A percentile compares a stretch with the other conserved stretches of the same genome.
Conservation (phyloP, 257 asterid species). For the Nicotiana attenuata region DNA sequence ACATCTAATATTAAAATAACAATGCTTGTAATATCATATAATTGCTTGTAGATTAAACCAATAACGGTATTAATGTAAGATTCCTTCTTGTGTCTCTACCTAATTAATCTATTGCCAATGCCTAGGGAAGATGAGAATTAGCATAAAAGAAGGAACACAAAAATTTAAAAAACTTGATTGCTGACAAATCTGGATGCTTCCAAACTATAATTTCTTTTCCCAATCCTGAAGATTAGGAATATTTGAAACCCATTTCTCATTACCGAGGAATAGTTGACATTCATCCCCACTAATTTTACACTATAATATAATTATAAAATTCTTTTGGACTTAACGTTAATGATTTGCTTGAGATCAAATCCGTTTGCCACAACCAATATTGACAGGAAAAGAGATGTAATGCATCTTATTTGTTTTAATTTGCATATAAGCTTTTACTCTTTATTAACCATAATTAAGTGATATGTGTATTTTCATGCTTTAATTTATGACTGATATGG, state of each 20-base stretch:
- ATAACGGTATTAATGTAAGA: constrained; percentile 20
- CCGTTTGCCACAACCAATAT: not conserved
- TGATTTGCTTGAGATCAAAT: not conserved
- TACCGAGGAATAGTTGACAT: constrained; percentile 42
- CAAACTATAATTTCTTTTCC: constrained; percentile 20
- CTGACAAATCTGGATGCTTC: constrained; percentile 30
- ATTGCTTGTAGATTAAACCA: not conserved
- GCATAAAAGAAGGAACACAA: constrained; percentile 1
- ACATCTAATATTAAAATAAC: not conserved
- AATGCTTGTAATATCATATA: not conserved
- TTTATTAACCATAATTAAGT: not conserved
- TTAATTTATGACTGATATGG: not conserved
- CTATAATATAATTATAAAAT: no score
- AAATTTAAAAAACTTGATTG: not conserved
- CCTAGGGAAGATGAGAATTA: constrained; percentile 21
- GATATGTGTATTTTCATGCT: not conserved
- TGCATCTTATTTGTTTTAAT: not conserved
- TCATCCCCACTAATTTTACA: constrained; percentile 8
- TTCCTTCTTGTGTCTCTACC: constrained; percentile 18
- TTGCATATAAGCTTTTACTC: not conserved
- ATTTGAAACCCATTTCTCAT: constrained; percentile 5
- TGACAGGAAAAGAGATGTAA: not conserved
- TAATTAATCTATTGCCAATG: constrained; percentile 2
- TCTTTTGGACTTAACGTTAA: no score
- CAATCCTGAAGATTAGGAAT: not conserved